Percentiles rank a stretch among this genome's conserved stretches.
These are phyloP conservation scores for Coniochaeta prunicola DNA, from an alignment of 2,329 filamentous ascomycete species.

Conservation along the genomic window DNA sequence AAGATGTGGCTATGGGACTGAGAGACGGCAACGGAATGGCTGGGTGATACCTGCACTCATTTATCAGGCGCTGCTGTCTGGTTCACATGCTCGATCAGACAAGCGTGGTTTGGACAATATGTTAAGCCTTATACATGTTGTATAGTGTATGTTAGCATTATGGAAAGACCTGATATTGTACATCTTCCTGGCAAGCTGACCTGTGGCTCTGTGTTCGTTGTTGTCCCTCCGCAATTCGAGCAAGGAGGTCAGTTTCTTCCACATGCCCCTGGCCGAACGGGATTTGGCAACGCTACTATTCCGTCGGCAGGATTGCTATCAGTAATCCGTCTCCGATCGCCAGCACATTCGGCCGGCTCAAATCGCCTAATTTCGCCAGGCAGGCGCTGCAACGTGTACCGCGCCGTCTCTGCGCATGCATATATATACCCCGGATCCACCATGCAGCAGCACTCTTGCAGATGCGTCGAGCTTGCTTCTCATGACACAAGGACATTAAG, in stretches of 20 bases:
- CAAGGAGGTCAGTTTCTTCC: no score
- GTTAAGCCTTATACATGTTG: constrained; percentile 15
- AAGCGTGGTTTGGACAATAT: background rate
- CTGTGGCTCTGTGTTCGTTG: background rate
- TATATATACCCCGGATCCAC: no score
- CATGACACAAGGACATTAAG: background rate
- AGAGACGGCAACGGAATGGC: background rate
- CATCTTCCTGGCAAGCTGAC: background rate
- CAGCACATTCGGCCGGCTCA: no score
- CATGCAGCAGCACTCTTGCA: no score
- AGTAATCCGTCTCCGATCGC: no score
- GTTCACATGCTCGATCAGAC: background rate
- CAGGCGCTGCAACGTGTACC: no score
- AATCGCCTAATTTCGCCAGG: no score
- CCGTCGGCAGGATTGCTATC: background rate
- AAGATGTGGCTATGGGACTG: background rate
- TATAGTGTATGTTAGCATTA: constrained; percentile 18
- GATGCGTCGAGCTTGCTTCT: no score
- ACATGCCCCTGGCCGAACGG: no score
- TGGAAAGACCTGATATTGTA: constrained; percentile 7
- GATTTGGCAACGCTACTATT: background rate
- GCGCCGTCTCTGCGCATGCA: no score
- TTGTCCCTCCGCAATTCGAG: background rate
- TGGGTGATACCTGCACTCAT: background rate
- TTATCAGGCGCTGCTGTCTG: background rate